Evolutionary conservation across 345 rosid genomes (phyloP), one percentile per base, ranked within the genome.

Genomic region (Ailanthus altissimus): DNA sequence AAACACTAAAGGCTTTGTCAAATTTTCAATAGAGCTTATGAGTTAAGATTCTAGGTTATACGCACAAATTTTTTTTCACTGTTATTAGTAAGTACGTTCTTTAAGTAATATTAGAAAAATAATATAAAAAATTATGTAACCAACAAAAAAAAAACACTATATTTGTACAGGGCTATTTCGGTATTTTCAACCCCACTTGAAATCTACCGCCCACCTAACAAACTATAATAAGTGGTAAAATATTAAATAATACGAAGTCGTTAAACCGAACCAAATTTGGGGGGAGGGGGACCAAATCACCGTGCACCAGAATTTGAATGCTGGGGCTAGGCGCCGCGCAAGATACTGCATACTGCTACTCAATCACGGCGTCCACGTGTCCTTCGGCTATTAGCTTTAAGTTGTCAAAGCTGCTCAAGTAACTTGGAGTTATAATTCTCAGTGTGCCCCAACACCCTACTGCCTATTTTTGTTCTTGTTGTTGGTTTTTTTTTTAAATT

Each of bases 271-370:
- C 8, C 6, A 47, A 46, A 6, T 7, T 16, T 32, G 0, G 11
- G 32, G 10, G 0, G 18, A 14, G 25, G 59, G 77, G 77, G 23
- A 16, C 72, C 25, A 36, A 25, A 56, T 66, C 51, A 38, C 45
- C 15, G 43, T 25, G 40, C n/a, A 45, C 67, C 76, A 57, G 65
- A 75, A 42, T 77, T 77, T 80, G 83, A 83, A 63, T 68, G 78
- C 72, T 23, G 64, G 76, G 42, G 8, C 11, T 25, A 15, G 43
- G 73, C 70, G 67, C 77, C 28, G 75, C 78, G 65, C 36, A 49
- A 67, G 53, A 70, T 60, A 74, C 62, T 32, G 1, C 67, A 36
- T 26, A 0, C 65, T 59, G 20, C 21, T 8, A 6, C 13, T 15
- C 21, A 23, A 60, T 28, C 72, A 16, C 46, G 1, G 43, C 0